Percentiles rank a stretch among this genome's conserved stretches.
Evolutionary conservation across 352 stramenopile genomes (phyloP).

Genomic region (Globisporangium ultimum): DNA sequence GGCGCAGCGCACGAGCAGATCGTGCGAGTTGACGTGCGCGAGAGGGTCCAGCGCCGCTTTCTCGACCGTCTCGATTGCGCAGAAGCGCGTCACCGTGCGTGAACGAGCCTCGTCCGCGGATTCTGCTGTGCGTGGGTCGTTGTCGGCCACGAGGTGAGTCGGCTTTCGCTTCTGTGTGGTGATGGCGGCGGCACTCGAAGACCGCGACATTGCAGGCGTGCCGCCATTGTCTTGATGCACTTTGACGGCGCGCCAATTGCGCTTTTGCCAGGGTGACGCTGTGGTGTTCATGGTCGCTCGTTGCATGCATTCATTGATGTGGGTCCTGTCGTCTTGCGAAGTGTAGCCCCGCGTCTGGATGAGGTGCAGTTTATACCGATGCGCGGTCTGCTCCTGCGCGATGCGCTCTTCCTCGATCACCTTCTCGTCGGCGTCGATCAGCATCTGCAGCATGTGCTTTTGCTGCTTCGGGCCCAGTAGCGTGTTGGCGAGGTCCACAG

Average conservation of each 20-base stretch:
- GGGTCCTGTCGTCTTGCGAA: slow-evolving; percentile 10
- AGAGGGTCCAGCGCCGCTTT: slow-evolving; percentile 42
- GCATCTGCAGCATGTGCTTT: slow-evolving; percentile 52
- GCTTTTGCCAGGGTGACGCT: slow-evolving; percentile 66
- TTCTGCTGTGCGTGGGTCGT: no score
- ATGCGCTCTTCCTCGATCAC: slow-evolving; percentile 70
- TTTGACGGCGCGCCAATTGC: slow-evolving; percentile 51
- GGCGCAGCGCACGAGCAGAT: slow-evolving; percentile 62
- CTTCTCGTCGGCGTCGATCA: slow-evolving; percentile 63
- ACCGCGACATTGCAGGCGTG: no score
- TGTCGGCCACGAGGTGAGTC: no score
- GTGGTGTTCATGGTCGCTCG: slow-evolving; percentile 15
- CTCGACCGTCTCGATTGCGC: slow-evolving; percentile 65
- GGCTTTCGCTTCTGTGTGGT: background rate
- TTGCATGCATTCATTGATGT: slow-evolving; percentile 13
- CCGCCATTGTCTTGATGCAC: slow-evolving; percentile 8
- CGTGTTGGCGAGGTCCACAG: slow-evolving; percentile 59
- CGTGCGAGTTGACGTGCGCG: slow-evolving; percentile 57
- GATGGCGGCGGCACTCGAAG: background rate
- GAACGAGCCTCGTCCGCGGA: no score
- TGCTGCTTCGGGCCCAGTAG: slow-evolving; percentile 55
- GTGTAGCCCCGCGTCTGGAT: slow-evolving; percentile 37
- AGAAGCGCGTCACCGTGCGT: slow-evolving; percentile 19
- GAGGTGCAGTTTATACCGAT: slow-evolving; percentile 47
- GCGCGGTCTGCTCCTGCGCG: slow-evolving; percentile 49